phyloP scores from a whole-genome alignment of 2,329 filamentous ascomycete species.

The Emergomyces pasteurianus region DNA sequence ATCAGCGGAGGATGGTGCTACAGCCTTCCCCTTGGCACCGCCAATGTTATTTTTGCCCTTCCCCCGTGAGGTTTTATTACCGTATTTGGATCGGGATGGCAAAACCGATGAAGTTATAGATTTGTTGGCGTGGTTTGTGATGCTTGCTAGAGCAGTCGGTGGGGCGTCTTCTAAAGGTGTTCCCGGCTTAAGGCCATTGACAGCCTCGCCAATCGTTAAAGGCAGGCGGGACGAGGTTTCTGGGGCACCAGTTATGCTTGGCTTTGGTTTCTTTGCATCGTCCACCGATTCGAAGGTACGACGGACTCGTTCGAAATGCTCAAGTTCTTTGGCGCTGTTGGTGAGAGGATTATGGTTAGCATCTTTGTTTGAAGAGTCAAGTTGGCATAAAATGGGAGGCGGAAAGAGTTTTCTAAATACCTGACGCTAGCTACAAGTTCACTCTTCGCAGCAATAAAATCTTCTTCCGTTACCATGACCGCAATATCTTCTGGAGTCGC shows the following conservation, averaged over 20 bases:
- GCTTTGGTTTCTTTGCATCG: conserved; percentile 29
- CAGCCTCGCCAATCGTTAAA: conserved; percentile 28
- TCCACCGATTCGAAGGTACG: conserved; percentile 61
- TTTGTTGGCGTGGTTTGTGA: neutral
- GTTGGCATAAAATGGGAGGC: neutral
- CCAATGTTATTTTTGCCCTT: conserved; percentile 20
- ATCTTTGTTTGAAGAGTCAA: conserved; percentile 3
- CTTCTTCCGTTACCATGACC: conserved; percentile 78
- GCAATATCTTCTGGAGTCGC: conserved; percentile 70
- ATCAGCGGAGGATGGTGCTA: neutral
- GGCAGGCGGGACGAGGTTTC: conserved; percentile 9
- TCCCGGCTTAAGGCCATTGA: conserved; percentile 24
- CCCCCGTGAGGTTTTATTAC: conserved; percentile 18
- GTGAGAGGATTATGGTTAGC: conserved; percentile 14
- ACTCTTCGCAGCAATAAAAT: conserved; percentile 68
- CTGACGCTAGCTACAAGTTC: conserved; percentile 86
- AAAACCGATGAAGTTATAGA: neutral
- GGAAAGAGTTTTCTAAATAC: conserved; percentile 18
- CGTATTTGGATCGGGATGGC: neutral
- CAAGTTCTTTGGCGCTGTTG: conserved; percentile 68
- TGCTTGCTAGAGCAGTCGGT: conserved; percentile 15
- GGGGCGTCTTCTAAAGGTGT: conserved; percentile 12
- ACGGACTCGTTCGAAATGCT: conserved; percentile 79
- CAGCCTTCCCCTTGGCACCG: neutral
- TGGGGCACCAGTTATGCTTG: conserved; percentile 1